These are phyloP conservation scores for Fragaria iinumae DNA, from an alignment of 306 rosid species.

Conservation along the genomic window DNA sequence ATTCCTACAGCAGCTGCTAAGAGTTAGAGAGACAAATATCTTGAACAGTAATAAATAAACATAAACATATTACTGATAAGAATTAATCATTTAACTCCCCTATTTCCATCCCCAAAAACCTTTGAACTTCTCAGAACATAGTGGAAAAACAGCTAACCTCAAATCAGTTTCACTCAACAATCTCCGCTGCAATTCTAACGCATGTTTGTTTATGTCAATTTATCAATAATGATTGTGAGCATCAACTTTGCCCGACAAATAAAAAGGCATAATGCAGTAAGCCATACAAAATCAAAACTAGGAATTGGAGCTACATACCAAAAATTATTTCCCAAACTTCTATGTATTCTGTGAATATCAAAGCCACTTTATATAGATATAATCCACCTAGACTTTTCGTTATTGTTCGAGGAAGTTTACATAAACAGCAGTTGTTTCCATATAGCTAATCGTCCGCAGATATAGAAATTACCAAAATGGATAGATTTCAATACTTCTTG, in stretches of 20 bases:
- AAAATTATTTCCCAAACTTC: not conserved
- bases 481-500: not conserved
- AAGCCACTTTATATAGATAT: not conserved
- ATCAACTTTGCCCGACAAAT: not conserved
- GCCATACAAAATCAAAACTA: not conserved
- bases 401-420: not conserved
- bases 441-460: not conserved
- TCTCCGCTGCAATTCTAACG: not conserved
- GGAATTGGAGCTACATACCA: not conserved
- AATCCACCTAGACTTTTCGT: not conserved
- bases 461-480: not conserved
- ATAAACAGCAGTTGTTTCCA: not conserved
- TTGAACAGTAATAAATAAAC: slow-evolving; percentile 7
- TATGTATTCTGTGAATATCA: not conserved
- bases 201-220: not conserved
- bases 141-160: not conserved
- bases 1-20: slow-evolving; percentile 49
- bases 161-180: not conserved
- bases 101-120: not conserved
- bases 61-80: not conserved
- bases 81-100: not conserved
- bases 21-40: not conserved
- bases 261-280: not conserved
- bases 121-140: not conserved
- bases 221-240: not conserved